Conservation (phyloP, 441 rosid species). For the Mallotus repandus region DNA sequence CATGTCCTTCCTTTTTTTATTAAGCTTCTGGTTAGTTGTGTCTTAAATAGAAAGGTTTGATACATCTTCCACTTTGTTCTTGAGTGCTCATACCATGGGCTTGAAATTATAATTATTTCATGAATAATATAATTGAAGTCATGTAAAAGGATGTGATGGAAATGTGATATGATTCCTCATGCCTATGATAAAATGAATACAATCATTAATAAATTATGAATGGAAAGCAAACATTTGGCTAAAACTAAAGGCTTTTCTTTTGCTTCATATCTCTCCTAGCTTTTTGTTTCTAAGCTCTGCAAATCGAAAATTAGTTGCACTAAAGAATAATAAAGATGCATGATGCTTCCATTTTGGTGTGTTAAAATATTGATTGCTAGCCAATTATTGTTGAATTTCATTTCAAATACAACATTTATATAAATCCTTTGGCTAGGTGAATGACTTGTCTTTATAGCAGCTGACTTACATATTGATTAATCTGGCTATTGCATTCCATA, state of each 20-base stretch:
- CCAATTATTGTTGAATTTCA: neutral
- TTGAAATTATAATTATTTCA: neutral
- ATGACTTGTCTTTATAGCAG: neutral
- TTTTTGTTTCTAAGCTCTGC: neutral
- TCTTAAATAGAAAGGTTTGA: neutral
- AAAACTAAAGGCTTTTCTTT: neutral
- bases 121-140: neutral
- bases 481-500: neutral
- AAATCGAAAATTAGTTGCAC: neutral
- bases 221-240: neutral
- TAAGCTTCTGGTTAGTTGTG: no score
- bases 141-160: neutral
- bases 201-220: neutral
- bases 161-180: neutral
- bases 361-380: neutral
- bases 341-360: neutral
- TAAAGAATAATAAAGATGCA: neutral
- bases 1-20: no score
- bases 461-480: neutral
- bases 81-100: neutral
- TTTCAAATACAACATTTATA: neutral
- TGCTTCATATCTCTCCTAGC: neutral
- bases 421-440: constrained; percentile 12
- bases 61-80: neutral
- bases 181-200: neutral